Conservation (phyloP, 164 flowering plant species). For the Saururus chinensis region DNA sequence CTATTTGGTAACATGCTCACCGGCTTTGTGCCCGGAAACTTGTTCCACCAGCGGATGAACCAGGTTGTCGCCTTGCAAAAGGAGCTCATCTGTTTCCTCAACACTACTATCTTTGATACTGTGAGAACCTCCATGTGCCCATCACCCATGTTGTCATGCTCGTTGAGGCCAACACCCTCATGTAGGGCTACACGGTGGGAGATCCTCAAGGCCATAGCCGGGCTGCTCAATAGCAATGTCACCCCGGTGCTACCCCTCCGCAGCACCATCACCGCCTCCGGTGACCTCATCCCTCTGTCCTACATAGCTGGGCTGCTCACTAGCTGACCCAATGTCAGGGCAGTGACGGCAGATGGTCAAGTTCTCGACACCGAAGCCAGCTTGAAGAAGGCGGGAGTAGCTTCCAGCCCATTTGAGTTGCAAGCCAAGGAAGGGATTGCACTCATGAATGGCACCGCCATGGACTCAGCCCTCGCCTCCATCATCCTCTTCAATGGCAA, state of each 20-base stretch:
- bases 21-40: too few species aligned
- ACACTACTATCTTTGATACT: conserved; percentile 1
- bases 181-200: conserved; percentile 28
- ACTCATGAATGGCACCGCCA: conserved; percentile 34
- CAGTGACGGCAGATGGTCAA: conserved; percentile 11
- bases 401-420: too few species aligned
- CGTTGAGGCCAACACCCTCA: conserved; percentile 23
- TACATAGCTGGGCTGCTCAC: conserved; percentile 33
- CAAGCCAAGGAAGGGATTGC: too few species aligned
- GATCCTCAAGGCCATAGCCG: conserved; percentile 19
- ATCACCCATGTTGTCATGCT: conserved; percentile 28
- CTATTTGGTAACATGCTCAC: too few species aligned
- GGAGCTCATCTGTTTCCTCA: conserved; percentile 10
- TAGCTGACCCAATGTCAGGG: conserved; percentile 24
- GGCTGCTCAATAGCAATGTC: conserved; percentile 14
- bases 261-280: conserved; percentile 36
- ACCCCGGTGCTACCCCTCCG: conserved; percentile 26
- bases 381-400: too few species aligned
- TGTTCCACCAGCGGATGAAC: too few species aligned
- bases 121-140: neutral
- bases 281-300: conserved; percentile 34
- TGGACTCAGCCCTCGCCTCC: conserved; percentile 29
- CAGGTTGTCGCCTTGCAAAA: too few species aligned
- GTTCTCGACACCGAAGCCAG: conserved; percentile 17
- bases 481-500: conserved; percentile 31